Conservation (phyloP, 148 eudicot genomes). For the Cornus controversa region DNA sequence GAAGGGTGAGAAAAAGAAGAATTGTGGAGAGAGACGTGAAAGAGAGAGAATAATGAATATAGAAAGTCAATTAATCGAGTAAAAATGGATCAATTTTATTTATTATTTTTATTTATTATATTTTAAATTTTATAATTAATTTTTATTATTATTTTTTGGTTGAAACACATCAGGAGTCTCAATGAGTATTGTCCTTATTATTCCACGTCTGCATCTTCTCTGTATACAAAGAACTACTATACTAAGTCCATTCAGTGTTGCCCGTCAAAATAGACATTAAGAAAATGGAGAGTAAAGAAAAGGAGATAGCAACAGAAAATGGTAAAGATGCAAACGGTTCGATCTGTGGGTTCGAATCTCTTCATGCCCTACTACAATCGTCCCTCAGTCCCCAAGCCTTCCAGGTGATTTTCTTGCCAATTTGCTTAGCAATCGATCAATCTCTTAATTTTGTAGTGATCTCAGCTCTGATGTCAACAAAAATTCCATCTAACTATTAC, state of each 20-base stretch:
- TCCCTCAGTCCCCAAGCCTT: constrained; percentile 60
- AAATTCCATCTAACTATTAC: background rate
- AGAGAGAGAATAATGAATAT: too few species aligned
- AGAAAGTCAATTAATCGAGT: too few species aligned
- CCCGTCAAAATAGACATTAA: background rate
- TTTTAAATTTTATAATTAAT: too few species aligned
- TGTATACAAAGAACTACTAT: too few species aligned
- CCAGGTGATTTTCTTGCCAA: constrained; percentile 38
- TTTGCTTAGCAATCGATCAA: background rate
- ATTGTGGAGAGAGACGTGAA: too few species aligned
- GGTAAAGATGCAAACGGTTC: constrained; percentile 48
- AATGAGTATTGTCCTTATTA: too few species aligned
- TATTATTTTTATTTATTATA: too few species aligned
- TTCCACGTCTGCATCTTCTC: too few species aligned
- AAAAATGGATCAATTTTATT: too few species aligned
- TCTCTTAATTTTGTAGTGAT: background rate
- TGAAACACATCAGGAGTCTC: too few species aligned
- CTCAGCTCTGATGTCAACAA: background rate
- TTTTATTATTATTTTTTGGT: too few species aligned
- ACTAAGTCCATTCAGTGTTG: background rate
- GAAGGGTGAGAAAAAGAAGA: too few species aligned
- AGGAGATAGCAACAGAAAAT: constrained; percentile 18
- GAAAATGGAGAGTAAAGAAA: constrained; percentile 31
- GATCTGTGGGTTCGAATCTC: constrained; percentile 78
- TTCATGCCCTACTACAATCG: constrained; percentile 65